Evolutionary conservation across 2,329 filamentous ascomycete species (phyloP).

Genomic region (Calonectria pseudoreteaudii): DNA sequence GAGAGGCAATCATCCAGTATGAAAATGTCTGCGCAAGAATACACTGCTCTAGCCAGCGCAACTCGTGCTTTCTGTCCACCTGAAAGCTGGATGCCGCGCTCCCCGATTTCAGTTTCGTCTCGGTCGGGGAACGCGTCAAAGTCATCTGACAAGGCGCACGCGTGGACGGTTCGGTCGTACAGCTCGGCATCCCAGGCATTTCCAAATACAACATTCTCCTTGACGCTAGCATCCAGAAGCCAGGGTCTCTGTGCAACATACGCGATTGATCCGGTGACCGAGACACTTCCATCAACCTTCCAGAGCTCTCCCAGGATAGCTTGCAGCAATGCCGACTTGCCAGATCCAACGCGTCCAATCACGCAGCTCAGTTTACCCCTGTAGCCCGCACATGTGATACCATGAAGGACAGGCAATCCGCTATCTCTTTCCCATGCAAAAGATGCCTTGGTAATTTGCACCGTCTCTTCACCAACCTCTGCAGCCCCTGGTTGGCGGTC

Average conservation of each 20-base stretch:
- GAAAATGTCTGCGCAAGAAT: constrained; percentile 1
- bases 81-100: background rate
- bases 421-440: background rate
- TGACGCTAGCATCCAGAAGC: constrained; percentile 10
- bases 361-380: background rate
- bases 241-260: constrained; percentile 9
- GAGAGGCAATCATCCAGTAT: constrained; percentile 4
- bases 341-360: background rate
- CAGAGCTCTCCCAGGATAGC: constrained; percentile 6
- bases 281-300: background rate
- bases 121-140: background rate
- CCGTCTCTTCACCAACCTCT: background rate
- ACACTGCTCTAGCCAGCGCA: background rate
- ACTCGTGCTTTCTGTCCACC: constrained; percentile 10
- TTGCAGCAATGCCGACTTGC: constrained; percentile 3
- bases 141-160: background rate
- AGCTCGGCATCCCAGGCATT: background rate
- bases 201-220: constrained; percentile 7
- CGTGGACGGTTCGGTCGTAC: background rate
- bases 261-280: background rate
- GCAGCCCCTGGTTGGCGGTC: background rate
- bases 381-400: background rate
- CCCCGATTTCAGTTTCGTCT: constrained; percentile 3
- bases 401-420: background rate
- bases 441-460: background rate